Conservation (phyloP, 768 basidiomycete genomes). For the Mycena polygramma region DNA sequence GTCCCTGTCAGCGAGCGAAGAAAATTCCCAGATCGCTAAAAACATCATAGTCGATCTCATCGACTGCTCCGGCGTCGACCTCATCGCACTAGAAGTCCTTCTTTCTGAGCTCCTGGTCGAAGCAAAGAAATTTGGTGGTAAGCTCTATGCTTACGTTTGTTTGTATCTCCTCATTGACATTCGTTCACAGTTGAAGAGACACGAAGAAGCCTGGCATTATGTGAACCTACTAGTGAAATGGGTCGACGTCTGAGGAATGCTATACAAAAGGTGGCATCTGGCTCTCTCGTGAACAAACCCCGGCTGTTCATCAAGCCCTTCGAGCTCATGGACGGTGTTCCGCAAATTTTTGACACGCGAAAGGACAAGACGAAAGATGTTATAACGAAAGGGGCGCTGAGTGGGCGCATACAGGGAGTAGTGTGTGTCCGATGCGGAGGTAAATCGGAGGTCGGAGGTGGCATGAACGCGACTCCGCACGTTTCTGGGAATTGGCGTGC, state of each 20-base stretch:
- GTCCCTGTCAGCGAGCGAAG: conserved; percentile 66
- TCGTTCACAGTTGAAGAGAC: conserved; percentile 61
- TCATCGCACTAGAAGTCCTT: conserved; percentile 62
- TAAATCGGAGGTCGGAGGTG: conserved; percentile 60
- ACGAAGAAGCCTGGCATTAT: conserved; percentile 68
- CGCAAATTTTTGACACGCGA: conserved; percentile 55
- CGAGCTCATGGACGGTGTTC: conserved; percentile 77
- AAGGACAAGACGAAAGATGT: conserved; percentile 67
- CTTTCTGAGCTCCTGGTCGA: conserved; percentile 56
- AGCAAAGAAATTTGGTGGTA: conserved; percentile 50
- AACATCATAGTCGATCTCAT: conserved; percentile 73
- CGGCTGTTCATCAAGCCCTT: conserved; percentile 78
- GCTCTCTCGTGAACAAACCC: conserved; percentile 71
- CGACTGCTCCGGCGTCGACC: conserved; percentile 73
- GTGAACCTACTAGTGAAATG: conserved; percentile 66
- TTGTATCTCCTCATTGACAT: conserved; percentile 24
- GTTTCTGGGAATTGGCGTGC: conserved; percentile 62
- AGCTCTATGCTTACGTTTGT: conserved; percentile 30
- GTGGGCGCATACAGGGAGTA: conserved; percentile 52
- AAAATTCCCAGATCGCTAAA: conserved; percentile 75
- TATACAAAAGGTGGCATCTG: conserved; percentile 60
- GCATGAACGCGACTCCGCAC: conserved; percentile 45
- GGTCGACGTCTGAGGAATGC: conserved; percentile 56
- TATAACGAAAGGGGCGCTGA: conserved; percentile 70
- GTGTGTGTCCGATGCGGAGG: conserved; percentile 77